phyloP scores from a whole-genome alignment of 2,329 filamentous ascomycete species.

The Pseudonectria foliicola region DNA sequence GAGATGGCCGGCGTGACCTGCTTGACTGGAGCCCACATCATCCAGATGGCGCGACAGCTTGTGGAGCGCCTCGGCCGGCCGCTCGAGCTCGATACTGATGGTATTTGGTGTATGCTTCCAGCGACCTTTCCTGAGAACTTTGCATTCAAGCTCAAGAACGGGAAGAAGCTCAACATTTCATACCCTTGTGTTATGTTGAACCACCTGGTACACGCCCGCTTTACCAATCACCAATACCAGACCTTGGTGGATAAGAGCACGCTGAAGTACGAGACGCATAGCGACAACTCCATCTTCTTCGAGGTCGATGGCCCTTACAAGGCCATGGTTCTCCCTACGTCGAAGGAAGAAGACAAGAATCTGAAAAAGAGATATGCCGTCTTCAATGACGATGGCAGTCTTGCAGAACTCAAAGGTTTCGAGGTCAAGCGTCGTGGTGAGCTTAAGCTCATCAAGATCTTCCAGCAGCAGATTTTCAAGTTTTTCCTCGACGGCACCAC shows the following conservation, averaged over 20 bases:
- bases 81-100: slow-evolving; percentile 91
- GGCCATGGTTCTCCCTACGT: slow-evolving; percentile 95
- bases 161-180: slow-evolving; percentile 93
- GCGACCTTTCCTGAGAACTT: slow-evolving; percentile 97
- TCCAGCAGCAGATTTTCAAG: slow-evolving; percentile 98
- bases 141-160: slow-evolving; percentile 85
- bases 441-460: slow-evolving; percentile 98
- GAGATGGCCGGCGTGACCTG: slow-evolving; percentile 99
- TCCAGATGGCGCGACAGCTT: slow-evolving; percentile 88
- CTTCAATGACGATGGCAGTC: slow-evolving; percentile 93
- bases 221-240: slow-evolving; percentile 97
- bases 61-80: slow-evolving; percentile 91
- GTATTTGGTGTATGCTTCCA: slow-evolving; percentile 99
- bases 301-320: slow-evolving; percentile 97
- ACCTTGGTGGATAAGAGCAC: slow-evolving; percentile 70
- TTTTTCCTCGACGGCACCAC: slow-evolving; percentile 93
- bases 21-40: slow-evolving; percentile 90
- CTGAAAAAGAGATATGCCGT: slow-evolving; percentile 98
- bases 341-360: slow-evolving; percentile 98
- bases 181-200: slow-evolving; percentile 99
- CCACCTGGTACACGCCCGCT: slow-evolving; percentile 86
- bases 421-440: slow-evolving; percentile 97
- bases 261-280: slow-evolving; percentile 92
- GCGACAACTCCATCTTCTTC: slow-evolving; percentile 99
- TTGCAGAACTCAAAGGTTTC: slow-evolving; percentile 95